Conservation (phyloP, 768 basidiomycete species). For the Astraeus odoratus region DNA sequence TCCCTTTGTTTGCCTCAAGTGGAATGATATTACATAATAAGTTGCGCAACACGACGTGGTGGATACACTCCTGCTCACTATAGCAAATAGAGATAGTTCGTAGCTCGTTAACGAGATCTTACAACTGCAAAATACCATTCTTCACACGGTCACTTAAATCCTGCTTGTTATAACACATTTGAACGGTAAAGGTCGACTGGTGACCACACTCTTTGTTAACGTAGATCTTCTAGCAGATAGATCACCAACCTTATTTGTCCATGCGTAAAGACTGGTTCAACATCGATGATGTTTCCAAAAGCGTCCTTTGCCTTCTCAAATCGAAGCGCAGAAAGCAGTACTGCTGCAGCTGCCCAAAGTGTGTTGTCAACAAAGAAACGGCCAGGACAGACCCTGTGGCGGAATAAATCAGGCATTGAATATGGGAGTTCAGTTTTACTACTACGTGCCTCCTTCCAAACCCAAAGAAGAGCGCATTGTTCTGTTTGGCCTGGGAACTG, state of each 20-base stretch:
- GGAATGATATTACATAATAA: too few species aligned
- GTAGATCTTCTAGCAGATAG: too few species aligned
- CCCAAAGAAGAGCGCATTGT: background rate
- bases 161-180: too few species aligned
- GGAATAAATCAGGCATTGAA: background rate
- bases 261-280: background rate
- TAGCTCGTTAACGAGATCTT: too few species aligned
- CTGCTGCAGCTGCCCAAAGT: background rate
- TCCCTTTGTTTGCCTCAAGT: too few species aligned
- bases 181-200: too few species aligned
- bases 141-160: too few species aligned
- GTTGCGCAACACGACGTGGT: too few species aligned
- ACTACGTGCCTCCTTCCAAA: slow-evolving; percentile 3
- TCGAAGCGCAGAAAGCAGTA: background rate
- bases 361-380: background rate
- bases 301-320: background rate
- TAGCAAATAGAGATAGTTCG: too few species aligned
- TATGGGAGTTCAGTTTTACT: background rate
- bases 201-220: too few species aligned
- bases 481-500: background rate
- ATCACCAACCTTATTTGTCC: background rate
- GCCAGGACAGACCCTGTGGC: background rate
- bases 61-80: too few species aligned
- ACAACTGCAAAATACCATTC: too few species aligned
- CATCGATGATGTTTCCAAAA: background rate